Evolutionary conservation across 306 rosid genomes (phyloP).

Genomic region (Acacia confusa): DNA sequence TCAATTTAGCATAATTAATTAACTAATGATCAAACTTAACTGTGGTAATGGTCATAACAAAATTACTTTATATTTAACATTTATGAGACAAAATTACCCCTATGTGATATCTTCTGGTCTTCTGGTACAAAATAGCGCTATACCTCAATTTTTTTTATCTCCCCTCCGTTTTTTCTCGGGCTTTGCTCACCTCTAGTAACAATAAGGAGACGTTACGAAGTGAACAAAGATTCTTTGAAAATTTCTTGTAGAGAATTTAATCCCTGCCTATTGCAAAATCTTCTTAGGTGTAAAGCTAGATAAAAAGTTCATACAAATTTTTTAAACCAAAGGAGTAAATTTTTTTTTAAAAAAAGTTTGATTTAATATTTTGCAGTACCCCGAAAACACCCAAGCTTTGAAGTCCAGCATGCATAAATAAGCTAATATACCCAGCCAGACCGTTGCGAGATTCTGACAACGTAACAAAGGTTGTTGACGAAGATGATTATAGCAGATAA

Average conservation of each 20-base stretch:
- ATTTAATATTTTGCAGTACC: background rate
- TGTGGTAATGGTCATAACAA: rapidly evolving
- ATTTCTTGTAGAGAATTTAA: background rate
- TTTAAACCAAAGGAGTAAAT: background rate
- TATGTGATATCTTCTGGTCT: no score
- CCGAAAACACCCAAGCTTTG: background rate
- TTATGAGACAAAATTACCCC: no score
- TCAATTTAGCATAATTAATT: no score
- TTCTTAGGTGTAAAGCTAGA: background rate
- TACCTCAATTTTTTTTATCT: no score
- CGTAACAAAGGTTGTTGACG: background rate
- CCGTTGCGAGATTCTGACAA: background rate
- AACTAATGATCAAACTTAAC: no score
- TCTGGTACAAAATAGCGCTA: no score
- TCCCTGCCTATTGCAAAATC: background rate
- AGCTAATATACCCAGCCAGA: background rate
- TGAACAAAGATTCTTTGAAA: background rate
- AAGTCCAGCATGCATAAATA: background rate
- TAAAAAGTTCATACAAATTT: background rate
- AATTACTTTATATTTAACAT: no score
- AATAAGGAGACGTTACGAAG: no score
- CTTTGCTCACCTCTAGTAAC: no score
- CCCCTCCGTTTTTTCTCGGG: no score
- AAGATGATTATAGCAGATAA: background rate
- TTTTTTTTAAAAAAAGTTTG: background rate